Conservation (phyloP, 108 stramenopile genomes). For the Pseudonitzschia pungens region DNA sequence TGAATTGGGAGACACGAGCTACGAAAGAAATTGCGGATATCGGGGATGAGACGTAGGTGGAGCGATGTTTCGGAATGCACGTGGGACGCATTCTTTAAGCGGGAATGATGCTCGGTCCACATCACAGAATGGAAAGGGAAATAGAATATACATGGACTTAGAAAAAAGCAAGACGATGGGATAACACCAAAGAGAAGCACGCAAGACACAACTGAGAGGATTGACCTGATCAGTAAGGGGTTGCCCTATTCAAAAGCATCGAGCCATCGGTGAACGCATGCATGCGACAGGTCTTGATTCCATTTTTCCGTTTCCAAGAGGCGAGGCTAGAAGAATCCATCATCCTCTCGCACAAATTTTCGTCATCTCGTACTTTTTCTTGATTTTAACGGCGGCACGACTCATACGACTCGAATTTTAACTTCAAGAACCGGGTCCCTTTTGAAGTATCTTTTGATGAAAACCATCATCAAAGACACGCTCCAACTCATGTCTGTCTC, state of each 20-base stretch:
- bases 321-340: neutral
- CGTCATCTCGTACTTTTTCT: neutral
- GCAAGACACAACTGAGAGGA: too few species aligned
- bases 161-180: too few species aligned
- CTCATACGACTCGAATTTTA: constrained; percentile 22
- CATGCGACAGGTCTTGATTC: neutral
- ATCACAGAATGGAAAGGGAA: too few species aligned
- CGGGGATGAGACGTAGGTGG: neutral
- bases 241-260: too few species aligned
- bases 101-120: neutral
- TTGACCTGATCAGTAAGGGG: too few species aligned
- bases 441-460: constrained; percentile 16
- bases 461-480: neutral
- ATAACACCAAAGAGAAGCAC: too few species aligned
- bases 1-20: neutral
- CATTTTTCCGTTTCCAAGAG: neutral
- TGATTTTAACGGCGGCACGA: neutral
- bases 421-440: constrained; percentile 44
- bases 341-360: neutral
- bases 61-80: neutral
- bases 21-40: neutral
- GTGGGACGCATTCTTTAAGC: neutral
- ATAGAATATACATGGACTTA: too few species aligned
- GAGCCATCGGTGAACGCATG: too few species aligned
- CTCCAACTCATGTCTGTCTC: neutral